Conservation (phyloP, 352 stramenopile genomes). For the Phytophthora syringae region DNA sequence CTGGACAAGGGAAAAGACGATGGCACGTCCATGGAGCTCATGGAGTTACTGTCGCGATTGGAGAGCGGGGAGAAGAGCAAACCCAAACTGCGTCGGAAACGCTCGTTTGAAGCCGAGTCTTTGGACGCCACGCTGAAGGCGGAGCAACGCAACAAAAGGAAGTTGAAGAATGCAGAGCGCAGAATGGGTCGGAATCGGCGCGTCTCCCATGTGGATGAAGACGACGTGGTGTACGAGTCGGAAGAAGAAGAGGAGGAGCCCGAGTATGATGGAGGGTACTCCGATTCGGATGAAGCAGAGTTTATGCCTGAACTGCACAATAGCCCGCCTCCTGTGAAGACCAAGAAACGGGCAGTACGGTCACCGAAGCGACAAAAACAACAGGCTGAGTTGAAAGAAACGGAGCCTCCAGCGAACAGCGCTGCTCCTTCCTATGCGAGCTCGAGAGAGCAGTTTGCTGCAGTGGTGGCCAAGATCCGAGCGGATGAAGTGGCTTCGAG, state of each 20-base stretch:
- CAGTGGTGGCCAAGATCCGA: constrained; percentile 41
- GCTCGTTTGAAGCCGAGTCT: constrained; percentile 34
- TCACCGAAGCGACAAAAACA: constrained; percentile 22
- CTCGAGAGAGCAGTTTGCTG: constrained; percentile 34
- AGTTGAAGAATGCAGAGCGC: constrained; percentile 13
- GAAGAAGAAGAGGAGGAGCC: constrained; percentile 47
- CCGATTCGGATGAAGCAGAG: constrained; percentile 49
- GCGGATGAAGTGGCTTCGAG: constrained; percentile 31
- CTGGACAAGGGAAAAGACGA: constrained; percentile 52
- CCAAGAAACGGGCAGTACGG: constrained; percentile 21
- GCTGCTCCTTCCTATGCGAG: background rate
- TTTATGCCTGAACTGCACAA: constrained; percentile 34
- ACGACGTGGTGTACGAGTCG: constrained; percentile 39
- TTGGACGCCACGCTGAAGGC: constrained; percentile 50
- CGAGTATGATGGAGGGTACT: constrained; percentile 42
- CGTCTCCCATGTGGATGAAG: constrained; percentile 27
- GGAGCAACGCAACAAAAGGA: constrained; percentile 32
- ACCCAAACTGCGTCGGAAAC: constrained; percentile 28
- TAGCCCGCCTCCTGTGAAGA: constrained; percentile 13
- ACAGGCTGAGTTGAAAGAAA: constrained; percentile 15
- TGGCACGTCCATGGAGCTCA: constrained; percentile 36
- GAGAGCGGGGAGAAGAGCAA: constrained; percentile 23
- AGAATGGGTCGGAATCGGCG: constrained; percentile 23
- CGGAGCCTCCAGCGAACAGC: background rate
- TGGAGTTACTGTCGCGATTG: constrained; percentile 37